Evolutionary conservation across 306 rosid species (phyloP).

Genomic region (Adenanthera pavonina): DNA sequence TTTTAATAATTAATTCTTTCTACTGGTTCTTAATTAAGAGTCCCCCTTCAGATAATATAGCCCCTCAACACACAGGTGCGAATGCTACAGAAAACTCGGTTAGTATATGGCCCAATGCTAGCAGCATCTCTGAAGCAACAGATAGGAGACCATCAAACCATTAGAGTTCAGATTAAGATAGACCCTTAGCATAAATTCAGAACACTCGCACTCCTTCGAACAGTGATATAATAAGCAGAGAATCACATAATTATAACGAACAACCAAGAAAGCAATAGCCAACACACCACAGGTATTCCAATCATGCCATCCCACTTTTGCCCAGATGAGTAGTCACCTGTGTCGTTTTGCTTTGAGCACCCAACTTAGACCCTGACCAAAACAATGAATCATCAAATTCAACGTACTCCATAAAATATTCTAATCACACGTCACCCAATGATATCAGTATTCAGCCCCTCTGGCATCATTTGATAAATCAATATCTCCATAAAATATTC

Average conservation of each 20-base stretch:
- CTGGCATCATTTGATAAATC: not conserved
- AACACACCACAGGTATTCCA: not conserved
- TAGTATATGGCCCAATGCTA: not conserved
- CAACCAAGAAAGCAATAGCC: not conserved
- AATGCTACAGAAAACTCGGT: not conserved
- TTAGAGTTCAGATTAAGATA: not conserved
- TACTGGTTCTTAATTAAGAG: no score
- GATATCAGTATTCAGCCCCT: not conserved
- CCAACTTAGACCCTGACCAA: no score
- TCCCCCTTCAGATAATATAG: not conserved
- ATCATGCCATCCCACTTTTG: not conserved
- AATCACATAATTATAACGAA: not conserved
- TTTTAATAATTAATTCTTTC: no score
- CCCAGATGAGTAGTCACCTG: no score
- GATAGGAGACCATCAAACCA: not conserved
- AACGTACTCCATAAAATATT: not conserved
- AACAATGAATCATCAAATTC: not conserved
- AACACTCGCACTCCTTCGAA: not conserved
- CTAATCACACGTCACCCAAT: not conserved
- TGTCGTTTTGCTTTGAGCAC: not conserved
- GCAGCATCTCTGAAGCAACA: not conserved
- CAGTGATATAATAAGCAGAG: not conserved
- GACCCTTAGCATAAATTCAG: not conserved
- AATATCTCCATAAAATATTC: not conserved
- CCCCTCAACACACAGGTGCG: not conserved